Evolutionary conservation across 2,329 filamentous ascomycete genomes (phyloP).

Genomic region (Phialophora verrucosa): DNA sequence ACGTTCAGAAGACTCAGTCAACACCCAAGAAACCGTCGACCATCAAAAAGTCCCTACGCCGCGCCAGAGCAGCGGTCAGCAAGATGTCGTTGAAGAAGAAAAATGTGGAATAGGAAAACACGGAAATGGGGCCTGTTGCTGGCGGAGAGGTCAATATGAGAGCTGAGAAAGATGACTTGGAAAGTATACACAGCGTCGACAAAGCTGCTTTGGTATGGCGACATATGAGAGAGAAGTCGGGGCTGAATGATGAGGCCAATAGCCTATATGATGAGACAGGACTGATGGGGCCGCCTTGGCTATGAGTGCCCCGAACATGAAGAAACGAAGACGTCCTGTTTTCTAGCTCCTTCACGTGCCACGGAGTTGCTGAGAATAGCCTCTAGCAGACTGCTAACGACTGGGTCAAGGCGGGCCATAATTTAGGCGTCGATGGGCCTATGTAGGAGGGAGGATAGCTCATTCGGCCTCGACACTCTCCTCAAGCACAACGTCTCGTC

Average conservation of each 20-base stretch:
- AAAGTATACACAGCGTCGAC: slow-evolving; percentile 17
- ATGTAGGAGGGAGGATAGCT: neutral
- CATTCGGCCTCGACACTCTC: neutral
- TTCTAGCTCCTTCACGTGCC: neutral
- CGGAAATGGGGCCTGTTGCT: neutral
- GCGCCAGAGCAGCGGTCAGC: neutral
- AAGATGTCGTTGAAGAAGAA: slow-evolving; percentile 9
- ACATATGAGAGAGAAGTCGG: slow-evolving; percentile 27
- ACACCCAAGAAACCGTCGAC: neutral
- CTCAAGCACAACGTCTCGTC: neutral
- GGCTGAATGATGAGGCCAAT: slow-evolving; percentile 27
- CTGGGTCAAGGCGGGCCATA: neutral
- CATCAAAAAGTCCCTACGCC: neutral
- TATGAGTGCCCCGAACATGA: slow-evolving; percentile 10
- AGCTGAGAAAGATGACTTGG: neutral
- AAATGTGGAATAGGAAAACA: slow-evolving; percentile 5
- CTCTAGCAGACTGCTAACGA: no score
- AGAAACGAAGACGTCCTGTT: neutral
- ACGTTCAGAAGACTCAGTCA: neutral
- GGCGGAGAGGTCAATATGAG: neutral
- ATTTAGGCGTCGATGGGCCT: neutral
- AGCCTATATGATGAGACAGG: slow-evolving; percentile 20
- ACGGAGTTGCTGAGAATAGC: neutral
- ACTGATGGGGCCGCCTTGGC: slow-evolving; percentile 30
- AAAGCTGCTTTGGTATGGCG: slow-evolving; percentile 27